Evolutionary conservation across 768 basidiomycete genomes (phyloP).

Genomic region (Tricholoma sp.): DNA sequence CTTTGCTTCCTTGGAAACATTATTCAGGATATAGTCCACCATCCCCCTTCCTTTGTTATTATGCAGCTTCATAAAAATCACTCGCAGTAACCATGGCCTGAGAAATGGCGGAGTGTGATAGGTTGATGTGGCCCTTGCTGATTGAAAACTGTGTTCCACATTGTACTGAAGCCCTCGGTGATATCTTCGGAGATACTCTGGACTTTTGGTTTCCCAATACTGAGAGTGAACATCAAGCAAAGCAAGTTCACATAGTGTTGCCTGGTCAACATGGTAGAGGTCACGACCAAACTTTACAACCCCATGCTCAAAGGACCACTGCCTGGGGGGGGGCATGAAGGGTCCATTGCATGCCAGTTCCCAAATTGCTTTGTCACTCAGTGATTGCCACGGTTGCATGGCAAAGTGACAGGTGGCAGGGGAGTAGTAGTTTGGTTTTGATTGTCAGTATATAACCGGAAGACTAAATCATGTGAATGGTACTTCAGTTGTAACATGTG

Average conservation of each 20-base stretch:
- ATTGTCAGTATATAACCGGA: no score
- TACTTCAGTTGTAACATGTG: no score
- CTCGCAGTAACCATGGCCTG: not conserved
- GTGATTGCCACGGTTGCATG: not conserved
- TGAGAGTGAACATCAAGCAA: not conserved
- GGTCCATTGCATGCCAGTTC: not conserved
- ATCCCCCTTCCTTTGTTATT: not conserved
- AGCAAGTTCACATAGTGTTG: not conserved
- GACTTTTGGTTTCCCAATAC: not conserved
- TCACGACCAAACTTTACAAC: not conserved
- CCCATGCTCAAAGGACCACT: not conserved
- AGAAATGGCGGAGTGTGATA: not conserved
- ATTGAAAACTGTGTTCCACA: not conserved
- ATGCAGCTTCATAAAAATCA: not conserved
- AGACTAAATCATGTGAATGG: not conserved
- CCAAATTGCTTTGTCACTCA: not conserved
- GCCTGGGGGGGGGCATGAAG: not conserved
- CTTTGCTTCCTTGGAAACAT: not conserved
- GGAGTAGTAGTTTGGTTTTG: no score
- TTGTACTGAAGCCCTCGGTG: not conserved
- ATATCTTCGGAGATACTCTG: not conserved
- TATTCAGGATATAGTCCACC: not conserved
- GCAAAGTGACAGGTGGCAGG: not conserved
- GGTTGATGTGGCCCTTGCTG: not conserved
- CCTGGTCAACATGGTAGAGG: not conserved